Percentiles rank a stretch among this genome's conserved stretches.
Evolutionary conservation across 371 early-diverging fungal genomes (phyloP).

Genomic region (Mucor racemosus): DNA sequence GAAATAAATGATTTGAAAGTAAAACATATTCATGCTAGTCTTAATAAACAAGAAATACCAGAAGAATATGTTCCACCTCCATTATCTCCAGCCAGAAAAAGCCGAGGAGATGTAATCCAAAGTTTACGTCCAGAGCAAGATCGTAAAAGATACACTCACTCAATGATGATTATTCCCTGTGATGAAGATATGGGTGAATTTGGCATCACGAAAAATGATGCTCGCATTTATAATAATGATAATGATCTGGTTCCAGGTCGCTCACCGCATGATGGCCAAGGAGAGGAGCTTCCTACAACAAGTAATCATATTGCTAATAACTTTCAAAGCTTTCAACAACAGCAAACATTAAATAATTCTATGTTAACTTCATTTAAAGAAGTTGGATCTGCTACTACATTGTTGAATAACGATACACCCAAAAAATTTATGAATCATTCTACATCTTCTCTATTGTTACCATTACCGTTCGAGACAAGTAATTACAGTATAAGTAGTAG

Average conservation of each 20-base stretch:
- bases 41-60: background rate
- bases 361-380: background rate
- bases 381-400: background rate
- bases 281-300: background rate
- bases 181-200: conserved; percentile 21
- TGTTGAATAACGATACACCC: background rate
- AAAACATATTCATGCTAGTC: background rate
- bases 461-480: background rate
- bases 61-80: conserved; percentile 15
- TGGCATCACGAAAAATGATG: conserved; percentile 7
- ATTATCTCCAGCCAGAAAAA: conserved; percentile 14
- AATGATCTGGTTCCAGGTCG: background rate
- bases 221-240: background rate
- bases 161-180: conserved; percentile 2
- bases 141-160: background rate
- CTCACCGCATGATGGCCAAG: background rate
- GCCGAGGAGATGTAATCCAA: background rate
- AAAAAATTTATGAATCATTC: background rate
- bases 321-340: background rate
- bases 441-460: background rate
- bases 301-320: background rate
- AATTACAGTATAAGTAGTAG: background rate
- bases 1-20: background rate
- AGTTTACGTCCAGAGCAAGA: background rate
- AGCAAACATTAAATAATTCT: background rate